phyloP scores from a whole-genome alignment of 129 eudicot species.

The Sambucus nigra region DNA sequence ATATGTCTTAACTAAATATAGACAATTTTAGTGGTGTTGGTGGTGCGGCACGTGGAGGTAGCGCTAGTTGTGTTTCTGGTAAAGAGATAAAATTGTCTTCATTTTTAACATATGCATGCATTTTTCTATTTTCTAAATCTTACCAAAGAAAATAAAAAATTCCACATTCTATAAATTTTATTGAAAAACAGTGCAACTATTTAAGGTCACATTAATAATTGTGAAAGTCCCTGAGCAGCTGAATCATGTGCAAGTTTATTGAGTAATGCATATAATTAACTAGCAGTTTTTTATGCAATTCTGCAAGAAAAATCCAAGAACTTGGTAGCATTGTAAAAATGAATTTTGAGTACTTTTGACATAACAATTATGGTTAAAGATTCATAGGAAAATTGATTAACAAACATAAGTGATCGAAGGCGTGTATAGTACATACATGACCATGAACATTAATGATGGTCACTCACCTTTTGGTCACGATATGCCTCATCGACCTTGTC shows the following conservation, averaged over 20 bases:
- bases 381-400: neutral
- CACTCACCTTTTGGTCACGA: conserved; percentile 72
- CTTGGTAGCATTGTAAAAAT: neutral
- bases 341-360: neutral
- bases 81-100: too few species aligned
- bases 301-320: neutral
- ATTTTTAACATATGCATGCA: too few species aligned
- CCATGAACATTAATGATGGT: conserved; percentile 4
- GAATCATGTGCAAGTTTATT: neutral
- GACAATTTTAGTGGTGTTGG: too few species aligned
- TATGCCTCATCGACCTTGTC: conserved; percentile 85
- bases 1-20: too few species aligned
- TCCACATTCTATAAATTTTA: too few species aligned
- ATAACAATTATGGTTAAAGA: neutral
- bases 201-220: too few species aligned
- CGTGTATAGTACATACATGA: too few species aligned
- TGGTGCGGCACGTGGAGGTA: too few species aligned
- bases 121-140: too few species aligned
- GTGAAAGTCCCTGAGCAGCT: neutral
- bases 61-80: too few species aligned
- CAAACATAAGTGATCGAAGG: neutral
- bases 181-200: too few species aligned
- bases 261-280: neutral
- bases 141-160: too few species aligned
- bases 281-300: neutral